Evolutionary conservation across 306 rosid genomes (phyloP).

Genomic region (Erythrophleum fordii): DNA sequence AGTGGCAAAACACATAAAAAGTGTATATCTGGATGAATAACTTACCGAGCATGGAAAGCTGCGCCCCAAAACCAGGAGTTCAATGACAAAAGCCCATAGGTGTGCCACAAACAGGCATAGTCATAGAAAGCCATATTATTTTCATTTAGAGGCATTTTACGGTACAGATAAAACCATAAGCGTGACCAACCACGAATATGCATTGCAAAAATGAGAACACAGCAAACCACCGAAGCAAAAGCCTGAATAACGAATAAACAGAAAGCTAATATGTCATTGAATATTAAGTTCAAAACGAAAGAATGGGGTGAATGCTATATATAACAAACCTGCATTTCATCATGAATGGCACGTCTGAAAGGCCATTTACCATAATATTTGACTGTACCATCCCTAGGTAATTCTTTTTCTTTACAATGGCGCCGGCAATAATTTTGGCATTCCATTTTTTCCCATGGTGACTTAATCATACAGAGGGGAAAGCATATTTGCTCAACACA

Average conservation of each 20-base stretch:
- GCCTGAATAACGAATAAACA: conserved; percentile 47
- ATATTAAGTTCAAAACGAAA: background rate
- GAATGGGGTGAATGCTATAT: too few relatives aligned
- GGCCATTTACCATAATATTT: conserved; percentile 97
- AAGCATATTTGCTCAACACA: conserved; percentile 74
- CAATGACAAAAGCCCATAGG: conserved; percentile 66
- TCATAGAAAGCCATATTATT: conserved; percentile 69
- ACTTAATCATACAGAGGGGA: conserved; percentile 60
- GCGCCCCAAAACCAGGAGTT: conserved; percentile 89
- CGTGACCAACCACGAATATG: conserved; percentile 86
- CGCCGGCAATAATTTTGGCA: conserved; percentile 78
- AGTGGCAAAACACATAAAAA: too few relatives aligned
- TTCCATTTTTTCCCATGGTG: conserved; percentile 79
- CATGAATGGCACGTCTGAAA: conserved; percentile 54
- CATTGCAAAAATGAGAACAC: conserved; percentile 78
- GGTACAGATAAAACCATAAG: conserved; percentile 61
- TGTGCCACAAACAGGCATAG: conserved; percentile 77
- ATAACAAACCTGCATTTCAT: conserved; percentile 78
- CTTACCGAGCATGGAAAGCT: conserved; percentile 81
- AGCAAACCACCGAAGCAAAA: conserved; percentile 71
- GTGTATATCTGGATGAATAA: background rate
- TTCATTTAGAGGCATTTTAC: conserved; percentile 62
- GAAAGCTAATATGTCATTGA: too few relatives aligned
- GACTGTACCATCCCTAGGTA: conserved; percentile 55
- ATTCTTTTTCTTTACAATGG: conserved; percentile 67